phyloP scores from a whole-genome alignment of 2,329 filamentous ascomycete species.

The Orbilia javanica region DNA sequence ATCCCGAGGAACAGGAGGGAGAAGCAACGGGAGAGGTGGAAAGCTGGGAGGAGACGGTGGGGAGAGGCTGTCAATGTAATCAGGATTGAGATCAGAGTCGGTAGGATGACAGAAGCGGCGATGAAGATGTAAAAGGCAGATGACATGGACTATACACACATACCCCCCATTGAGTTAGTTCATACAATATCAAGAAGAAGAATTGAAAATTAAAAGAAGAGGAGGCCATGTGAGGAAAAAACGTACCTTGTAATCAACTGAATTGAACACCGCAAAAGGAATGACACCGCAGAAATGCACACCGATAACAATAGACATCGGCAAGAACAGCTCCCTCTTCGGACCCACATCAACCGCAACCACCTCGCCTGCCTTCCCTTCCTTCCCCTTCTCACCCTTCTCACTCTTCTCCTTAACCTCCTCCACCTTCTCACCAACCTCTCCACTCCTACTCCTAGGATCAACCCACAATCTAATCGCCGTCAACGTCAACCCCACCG shows the following conservation, averaged over 20 bases:
- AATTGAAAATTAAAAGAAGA: no score
- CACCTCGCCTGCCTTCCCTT: slow-evolving; percentile 29
- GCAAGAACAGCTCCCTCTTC: slow-evolving; percentile 78
- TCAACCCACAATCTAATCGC: slow-evolving; percentile 94
- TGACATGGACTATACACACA: slow-evolving; percentile 70
- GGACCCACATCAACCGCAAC: slow-evolving; percentile 64
- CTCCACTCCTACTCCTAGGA: slow-evolving; percentile 72
- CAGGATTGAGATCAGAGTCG: slow-evolving; percentile 71
- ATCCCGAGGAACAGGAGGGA: slow-evolving; percentile 92
- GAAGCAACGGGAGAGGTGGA: slow-evolving; percentile 85
- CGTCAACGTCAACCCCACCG: slow-evolving; percentile 94
- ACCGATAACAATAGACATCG: slow-evolving; percentile 78
- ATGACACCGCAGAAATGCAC: slow-evolving; percentile 82
- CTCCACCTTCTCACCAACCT: slow-evolving; percentile 60
- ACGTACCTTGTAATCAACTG: slow-evolving; percentile 75
- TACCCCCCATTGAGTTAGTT: slow-evolving; percentile 1
- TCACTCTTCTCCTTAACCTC: slow-evolving; percentile 60
- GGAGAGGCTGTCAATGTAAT: slow-evolving; percentile 67
- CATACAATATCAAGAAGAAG: background rate
- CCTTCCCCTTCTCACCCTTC: slow-evolving; percentile 52
- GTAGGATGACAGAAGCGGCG: slow-evolving; percentile 71
- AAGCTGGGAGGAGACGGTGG: slow-evolving; percentile 74
- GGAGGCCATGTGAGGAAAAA: no score
- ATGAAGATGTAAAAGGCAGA: slow-evolving; percentile 73
- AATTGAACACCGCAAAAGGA: slow-evolving; percentile 89